These are phyloP conservation scores for Plasmopara muralis DNA, from an alignment of 352 stramenopile species.

Conservation along the genomic window DNA sequence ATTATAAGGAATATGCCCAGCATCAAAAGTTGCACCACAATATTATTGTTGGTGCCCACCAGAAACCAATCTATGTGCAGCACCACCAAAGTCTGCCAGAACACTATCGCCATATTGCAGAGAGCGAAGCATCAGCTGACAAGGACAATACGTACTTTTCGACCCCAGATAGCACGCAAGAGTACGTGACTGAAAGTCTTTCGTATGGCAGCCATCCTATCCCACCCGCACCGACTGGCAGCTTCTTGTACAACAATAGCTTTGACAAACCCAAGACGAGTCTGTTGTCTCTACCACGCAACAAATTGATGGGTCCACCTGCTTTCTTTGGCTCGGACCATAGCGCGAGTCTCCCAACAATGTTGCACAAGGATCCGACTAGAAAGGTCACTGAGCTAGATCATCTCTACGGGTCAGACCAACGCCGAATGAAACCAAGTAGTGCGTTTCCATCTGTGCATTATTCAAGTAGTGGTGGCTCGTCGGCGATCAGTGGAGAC, in stretches of 20 bases:
- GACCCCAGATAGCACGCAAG: slow-evolving; percentile 20
- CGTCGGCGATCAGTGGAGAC: slow-evolving; percentile 26
- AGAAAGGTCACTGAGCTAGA: slow-evolving; percentile 31
- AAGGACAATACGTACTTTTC: slow-evolving; percentile 45
- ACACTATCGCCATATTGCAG: slow-evolving; percentile 6
- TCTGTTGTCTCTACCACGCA: slow-evolving; percentile 14
- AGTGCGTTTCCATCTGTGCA: slow-evolving; percentile 22
- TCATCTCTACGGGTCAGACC: slow-evolving; percentile 28
- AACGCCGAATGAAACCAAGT: slow-evolving; percentile 17
- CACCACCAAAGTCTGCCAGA: slow-evolving; percentile 5
- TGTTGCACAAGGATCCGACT: slow-evolving; percentile 32
- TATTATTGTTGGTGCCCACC: slow-evolving; percentile 49
- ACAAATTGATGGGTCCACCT: slow-evolving; percentile 32
- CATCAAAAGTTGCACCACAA: slow-evolving; percentile 75
- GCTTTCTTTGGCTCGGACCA: slow-evolving; percentile 21
- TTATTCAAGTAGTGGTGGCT: slow-evolving; percentile 9
- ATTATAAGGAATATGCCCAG: slow-evolving; percentile 79
- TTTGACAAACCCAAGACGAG: slow-evolving; percentile 34
- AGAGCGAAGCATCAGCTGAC: background rate
- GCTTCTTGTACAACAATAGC: slow-evolving; percentile 30
- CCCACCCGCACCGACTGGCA: slow-evolving; percentile 14
- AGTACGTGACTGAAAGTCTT: slow-evolving; percentile 16
- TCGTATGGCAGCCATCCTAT: slow-evolving; percentile 14
- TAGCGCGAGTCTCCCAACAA: slow-evolving; percentile 23
- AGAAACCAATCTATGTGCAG: slow-evolving; percentile 12